Evolutionary conservation across 2,329 filamentous ascomycete species (phyloP), one percentile per base, ranked within the genome.

Genomic region (Neonectria faginata): DNA sequence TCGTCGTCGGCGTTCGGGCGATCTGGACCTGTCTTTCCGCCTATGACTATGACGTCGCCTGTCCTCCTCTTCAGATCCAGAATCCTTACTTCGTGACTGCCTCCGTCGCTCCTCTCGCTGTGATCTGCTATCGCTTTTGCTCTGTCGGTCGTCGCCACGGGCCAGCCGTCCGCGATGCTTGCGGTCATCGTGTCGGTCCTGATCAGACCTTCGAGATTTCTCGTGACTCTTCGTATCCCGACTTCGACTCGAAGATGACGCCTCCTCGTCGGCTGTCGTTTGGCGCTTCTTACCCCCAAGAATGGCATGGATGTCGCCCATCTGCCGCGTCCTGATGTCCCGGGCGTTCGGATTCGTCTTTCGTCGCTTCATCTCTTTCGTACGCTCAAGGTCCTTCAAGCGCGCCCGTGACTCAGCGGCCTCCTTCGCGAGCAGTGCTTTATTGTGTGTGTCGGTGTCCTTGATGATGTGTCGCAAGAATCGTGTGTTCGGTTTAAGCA

Each of bases 401-500:
- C 93, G 89, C 4, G 89, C 89, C 66, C 86, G 85, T 0, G 93
- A 89, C 69, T 98, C 94, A 52, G 91, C 89, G 27, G 90, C 89
- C 77, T 98, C 95, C 74, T 91, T 97, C 1, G 92, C 92, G 18
- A 93, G 87, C 31, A 98, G 83, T 1, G 93, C 92, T 25, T 92
- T 89, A 85, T 99, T 99, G 80, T 99, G 95, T 58, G 80, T 91
- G 72, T 97, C 92, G 9, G 93, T 97, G 70, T 96, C 92, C 67
- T 91, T 91, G 66, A 99, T 93, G 61, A 98, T 92, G 73, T 96
- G 91, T 62, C 90, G 90, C 45, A 99, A 82, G 76, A 98, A 98
- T 36, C 92, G 88, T 0, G 92, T 97, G 74, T 99, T 98, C 3
- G 95, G 94, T 76, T 95, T 97, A 1, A 92, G 93, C 67, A 90